Evolutionary conservation across 2,329 filamentous ascomycete species (phyloP).

Genomic region (Cladosporium sp.): DNA sequence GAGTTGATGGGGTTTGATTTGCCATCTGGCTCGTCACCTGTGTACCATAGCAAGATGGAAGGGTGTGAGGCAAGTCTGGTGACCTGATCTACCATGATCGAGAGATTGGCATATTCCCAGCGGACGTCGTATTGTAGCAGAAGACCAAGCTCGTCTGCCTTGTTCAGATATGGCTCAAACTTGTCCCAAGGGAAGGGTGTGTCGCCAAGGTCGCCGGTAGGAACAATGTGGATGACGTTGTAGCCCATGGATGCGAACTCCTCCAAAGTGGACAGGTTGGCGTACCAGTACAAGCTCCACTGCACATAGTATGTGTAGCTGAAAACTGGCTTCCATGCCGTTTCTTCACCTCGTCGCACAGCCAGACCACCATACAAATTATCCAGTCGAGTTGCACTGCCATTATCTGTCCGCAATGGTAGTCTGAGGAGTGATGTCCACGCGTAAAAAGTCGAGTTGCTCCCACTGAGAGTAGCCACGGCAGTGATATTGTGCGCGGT

Average conservation of each 20-base stretch:
- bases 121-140: constrained; percentile 51
- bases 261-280: constrained; percentile 38
- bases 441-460: constrained; percentile 37
- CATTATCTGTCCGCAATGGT: constrained; percentile 40
- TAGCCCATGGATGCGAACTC: constrained; percentile 44
- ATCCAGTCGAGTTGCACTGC: constrained; percentile 48
- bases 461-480: constrained; percentile 33
- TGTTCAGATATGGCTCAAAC: constrained; percentile 43
- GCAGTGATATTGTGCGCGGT: constrained; percentile 40
- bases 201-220: constrained; percentile 24
- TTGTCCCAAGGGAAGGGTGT: constrained; percentile 43
- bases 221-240: constrained; percentile 47
- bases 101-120: constrained; percentile 41
- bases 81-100: constrained; percentile 40
- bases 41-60: constrained; percentile 48
- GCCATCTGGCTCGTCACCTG: constrained; percentile 57
- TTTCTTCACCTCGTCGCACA: constrained; percentile 37
- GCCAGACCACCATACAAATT: constrained; percentile 46
- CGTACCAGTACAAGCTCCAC: constrained; percentile 37
- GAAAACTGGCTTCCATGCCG: constrained; percentile 41
- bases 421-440: constrained; percentile 41
- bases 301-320: constrained; percentile 48
- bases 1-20: constrained; percentile 54
- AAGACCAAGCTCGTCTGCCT: constrained; percentile 45
- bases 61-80: constrained; percentile 35